These are phyloP conservation scores for Amphichorda felina DNA, from an alignment of 2,329 filamentous ascomycete genomes.

Conservation along the genomic window DNA sequence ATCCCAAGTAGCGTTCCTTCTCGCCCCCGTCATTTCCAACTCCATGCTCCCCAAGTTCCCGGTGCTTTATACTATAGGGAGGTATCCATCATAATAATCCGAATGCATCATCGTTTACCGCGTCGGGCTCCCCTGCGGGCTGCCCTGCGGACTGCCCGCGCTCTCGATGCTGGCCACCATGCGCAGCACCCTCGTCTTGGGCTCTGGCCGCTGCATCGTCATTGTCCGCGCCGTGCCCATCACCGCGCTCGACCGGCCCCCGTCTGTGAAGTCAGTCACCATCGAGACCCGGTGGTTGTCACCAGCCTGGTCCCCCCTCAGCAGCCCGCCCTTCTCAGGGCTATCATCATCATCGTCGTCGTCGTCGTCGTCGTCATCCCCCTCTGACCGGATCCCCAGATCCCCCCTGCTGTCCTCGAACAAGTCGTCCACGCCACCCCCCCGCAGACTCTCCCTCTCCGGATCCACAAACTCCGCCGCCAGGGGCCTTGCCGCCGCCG, in stretches of 20 bases:
- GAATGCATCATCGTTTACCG: no score
- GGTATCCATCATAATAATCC: no score
- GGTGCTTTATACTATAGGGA: no score
- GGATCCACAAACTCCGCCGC: conserved; percentile 29
- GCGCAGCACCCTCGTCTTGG: conserved; percentile 25
- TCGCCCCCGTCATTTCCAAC: neutral
- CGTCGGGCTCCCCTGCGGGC: conserved; percentile 1
- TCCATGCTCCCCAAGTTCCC: neutral
- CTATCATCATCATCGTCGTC: neutral
- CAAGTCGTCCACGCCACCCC: neutral
- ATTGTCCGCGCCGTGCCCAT: conserved; percentile 34
- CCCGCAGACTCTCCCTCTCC: conserved; percentile 12
- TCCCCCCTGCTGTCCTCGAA: neutral
- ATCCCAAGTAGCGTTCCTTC: neutral
- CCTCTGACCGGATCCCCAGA: neutral
- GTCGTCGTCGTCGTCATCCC: no score
- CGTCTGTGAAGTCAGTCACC: no score
- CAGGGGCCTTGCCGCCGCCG: conserved; percentile 9
- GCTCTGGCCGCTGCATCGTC: conserved; percentile 15
- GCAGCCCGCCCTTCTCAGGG: neutral
- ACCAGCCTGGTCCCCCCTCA: no score
- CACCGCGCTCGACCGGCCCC: conserved; percentile 14
- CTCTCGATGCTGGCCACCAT: conserved; percentile 47
- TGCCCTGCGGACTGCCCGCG: conserved; percentile 14
- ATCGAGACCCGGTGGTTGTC: no score